Conservation (phyloP, 2,329 filamentous ascomycete species). For the Knufia petricola region DNA sequence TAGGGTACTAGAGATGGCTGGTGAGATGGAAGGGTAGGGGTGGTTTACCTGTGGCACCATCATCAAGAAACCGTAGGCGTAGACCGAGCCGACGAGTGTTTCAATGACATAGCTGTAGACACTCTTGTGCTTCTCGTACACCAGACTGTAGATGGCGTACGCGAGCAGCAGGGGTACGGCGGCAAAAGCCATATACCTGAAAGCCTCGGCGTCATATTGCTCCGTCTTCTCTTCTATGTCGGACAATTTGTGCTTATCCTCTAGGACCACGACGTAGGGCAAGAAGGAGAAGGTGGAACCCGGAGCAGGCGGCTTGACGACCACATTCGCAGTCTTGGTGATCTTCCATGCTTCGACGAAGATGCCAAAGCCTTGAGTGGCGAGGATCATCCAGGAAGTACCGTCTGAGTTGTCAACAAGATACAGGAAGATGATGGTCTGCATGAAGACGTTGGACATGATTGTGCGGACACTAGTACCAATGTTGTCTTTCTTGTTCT, state of each 20-base stretch:
- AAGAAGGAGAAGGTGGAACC: slow-evolving; percentile 63
- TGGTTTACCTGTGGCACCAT: slow-evolving; percentile 64
- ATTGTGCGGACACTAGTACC: slow-evolving; percentile 95
- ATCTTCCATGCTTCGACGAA: slow-evolving; percentile 84
- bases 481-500: slow-evolving; percentile 99
- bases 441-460: slow-evolving; percentile 96
- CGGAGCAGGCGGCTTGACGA: slow-evolving; percentile 58
- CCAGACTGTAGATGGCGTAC: slow-evolving; percentile 81
- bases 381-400: slow-evolving; percentile 98
- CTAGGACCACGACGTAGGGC: slow-evolving; percentile 73
- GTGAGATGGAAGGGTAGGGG: not conserved
- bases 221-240: slow-evolving; percentile 97
- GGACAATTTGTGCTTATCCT: slow-evolving; percentile 92
- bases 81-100: slow-evolving; percentile 89
- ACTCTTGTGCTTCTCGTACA: slow-evolving; percentile 92
- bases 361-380: slow-evolving; percentile 79
- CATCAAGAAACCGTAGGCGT: slow-evolving; percentile 97
- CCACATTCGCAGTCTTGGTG: slow-evolving; percentile 86
- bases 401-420: slow-evolving; percentile 94
- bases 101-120: slow-evolving; percentile 97
- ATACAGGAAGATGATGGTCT: slow-evolving; percentile 89
- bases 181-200: slow-evolving; percentile 90
- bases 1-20: too few species aligned
- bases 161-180: slow-evolving; percentile 81
- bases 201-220: slow-evolving; percentile 95